Conservation (phyloP, 495 filamentous ascomycete species). For the Neurospora sp. region DNA sequence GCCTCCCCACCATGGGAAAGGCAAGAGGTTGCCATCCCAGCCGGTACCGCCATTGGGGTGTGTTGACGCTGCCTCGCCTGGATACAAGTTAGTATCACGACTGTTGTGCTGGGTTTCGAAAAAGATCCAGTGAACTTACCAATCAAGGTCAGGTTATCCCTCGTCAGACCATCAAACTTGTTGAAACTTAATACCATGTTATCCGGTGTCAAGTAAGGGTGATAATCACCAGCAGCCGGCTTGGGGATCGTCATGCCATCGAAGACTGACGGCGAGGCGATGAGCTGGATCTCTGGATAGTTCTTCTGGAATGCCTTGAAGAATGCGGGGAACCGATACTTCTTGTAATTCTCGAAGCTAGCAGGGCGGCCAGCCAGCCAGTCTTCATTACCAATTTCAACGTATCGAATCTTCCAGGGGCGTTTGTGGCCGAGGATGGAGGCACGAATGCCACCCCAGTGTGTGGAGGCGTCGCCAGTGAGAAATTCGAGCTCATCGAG, state of each 20-base stretch:
- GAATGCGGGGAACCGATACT: constrained; percentile 48
- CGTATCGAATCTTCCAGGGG: constrained; percentile 48
- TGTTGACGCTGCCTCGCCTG: constrained; percentile 48
- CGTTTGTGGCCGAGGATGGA: constrained; percentile 41
- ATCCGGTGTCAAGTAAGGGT: constrained; percentile 27
- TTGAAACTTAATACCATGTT: constrained; percentile 24
- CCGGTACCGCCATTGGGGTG: constrained; percentile 37
- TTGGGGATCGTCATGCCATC: constrained; percentile 29
- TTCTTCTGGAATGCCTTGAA: constrained; percentile 44
- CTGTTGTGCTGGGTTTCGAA: not conserved
- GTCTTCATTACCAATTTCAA: constrained; percentile 62
- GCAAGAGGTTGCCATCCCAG: constrained; percentile 30
- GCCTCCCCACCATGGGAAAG: constrained; percentile 44
- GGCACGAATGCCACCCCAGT: constrained; percentile 50
- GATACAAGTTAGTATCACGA: not conserved
- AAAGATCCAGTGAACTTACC: constrained; percentile 25
- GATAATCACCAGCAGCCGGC: constrained; percentile 36
- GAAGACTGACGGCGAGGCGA: constrained; percentile 37
- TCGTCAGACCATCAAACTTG: constrained; percentile 35
- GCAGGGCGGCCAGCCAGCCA: constrained; percentile 34
- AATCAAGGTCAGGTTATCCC: constrained; percentile 21
- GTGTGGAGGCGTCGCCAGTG: constrained; percentile 43
- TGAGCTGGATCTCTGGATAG: constrained; percentile 54
- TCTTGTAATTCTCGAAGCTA: constrained; percentile 34
- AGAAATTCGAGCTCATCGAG: constrained; percentile 61